Base-by-base conservation (phyloP, 75 land plant genomes). In the Pseudotsuga menziesii region DNA sequence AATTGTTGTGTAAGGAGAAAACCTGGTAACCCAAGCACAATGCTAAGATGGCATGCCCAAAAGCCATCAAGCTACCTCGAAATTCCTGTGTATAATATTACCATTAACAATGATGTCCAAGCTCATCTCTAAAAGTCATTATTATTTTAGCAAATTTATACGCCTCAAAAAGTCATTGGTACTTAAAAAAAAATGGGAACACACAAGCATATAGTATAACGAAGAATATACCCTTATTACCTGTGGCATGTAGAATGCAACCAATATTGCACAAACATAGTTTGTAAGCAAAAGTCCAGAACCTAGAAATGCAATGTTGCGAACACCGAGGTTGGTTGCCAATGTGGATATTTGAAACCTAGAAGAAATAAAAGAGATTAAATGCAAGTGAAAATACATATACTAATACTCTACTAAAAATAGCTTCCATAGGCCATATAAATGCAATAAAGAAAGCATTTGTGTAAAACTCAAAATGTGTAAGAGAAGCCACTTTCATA, bases 271-370 rank as follows among this genome's bases (percentile, higher is more conserved):
- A 70, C 89, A 93, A 58, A 94, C 20, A 80, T 97, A 97, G 76
- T 97, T 97, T 48, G 86, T 74, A 66, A 97, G 77, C 73, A 97
- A 70, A 69, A 94, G 83, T 3, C 95, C 95, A 44, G 98, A 83
- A 32, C 99, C 99, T 78, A 97, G 93, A 64, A 94, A 89, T 13
- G 98, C 85, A 44, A 97, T 97, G 58, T 92, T 97, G 57, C 91
- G 85, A 57, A 97, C 95, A 52, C 99, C 99, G 80, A 94, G 93
- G 71, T 85, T 88, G 72, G 99, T 97, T 79, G 99, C 99, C 39
- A 97, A 89, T 2, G 99, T 97, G 32, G 99, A 91, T 72, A 97
- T 97, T 64, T 94, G 82, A 80, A 84, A 94, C 81, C 97, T 94
- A 77, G 22, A 56, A 58, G 29, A 52, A 56, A n/a, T 2, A 61